Percentiles rank a stretch among this genome's conserved stretches.
These are phyloP conservation scores for Candida saitoana DNA, from an alignment of 805 yeast genomes.

Conservation along the genomic window DNA sequence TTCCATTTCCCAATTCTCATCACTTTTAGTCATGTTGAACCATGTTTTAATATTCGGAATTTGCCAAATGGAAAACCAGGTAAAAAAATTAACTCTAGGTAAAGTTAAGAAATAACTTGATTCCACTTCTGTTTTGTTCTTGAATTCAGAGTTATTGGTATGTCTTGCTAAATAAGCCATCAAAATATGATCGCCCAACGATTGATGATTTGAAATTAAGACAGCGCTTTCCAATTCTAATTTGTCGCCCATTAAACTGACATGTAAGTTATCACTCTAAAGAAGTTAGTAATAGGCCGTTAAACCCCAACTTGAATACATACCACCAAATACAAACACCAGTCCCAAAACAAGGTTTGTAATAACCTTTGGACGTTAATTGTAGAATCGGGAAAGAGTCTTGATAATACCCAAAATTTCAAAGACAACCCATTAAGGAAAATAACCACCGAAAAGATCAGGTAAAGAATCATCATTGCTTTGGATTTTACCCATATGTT, in stretches of 20 bases:
- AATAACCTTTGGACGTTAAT: constrained; percentile 1
- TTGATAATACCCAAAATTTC: not conserved
- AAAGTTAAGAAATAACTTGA: constrained; percentile 13
- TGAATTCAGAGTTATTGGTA: constrained; percentile 13
- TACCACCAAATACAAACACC: constrained; percentile 27
- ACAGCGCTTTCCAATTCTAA: constrained; percentile 33
- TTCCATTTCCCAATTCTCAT: constrained; percentile 68
- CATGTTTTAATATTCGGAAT: constrained; percentile 53
- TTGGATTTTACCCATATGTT: constrained; percentile 1
- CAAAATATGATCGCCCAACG: constrained; percentile 62
- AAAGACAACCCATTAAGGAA: not conserved
- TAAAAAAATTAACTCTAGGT: constrained; percentile 55
- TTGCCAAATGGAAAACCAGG: constrained; percentile 66
- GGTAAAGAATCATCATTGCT: not conserved
- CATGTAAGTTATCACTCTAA: constrained; percentile 19
- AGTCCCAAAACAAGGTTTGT: constrained; percentile 24
- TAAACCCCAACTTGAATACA: too few relatives aligned
- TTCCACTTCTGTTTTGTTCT: constrained; percentile 4
- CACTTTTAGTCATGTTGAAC: constrained; percentile 47
- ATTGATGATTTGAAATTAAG: constrained; percentile 58
- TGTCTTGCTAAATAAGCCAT: constrained; percentile 40
- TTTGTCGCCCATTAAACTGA: constrained; percentile 39
- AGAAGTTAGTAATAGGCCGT: too few relatives aligned
- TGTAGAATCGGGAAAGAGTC: constrained; percentile 5
- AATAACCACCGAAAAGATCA: not conserved